Evolutionary conservation across 148 eudicot species (phyloP).

Genomic region (Linanthus parryae): DNA sequence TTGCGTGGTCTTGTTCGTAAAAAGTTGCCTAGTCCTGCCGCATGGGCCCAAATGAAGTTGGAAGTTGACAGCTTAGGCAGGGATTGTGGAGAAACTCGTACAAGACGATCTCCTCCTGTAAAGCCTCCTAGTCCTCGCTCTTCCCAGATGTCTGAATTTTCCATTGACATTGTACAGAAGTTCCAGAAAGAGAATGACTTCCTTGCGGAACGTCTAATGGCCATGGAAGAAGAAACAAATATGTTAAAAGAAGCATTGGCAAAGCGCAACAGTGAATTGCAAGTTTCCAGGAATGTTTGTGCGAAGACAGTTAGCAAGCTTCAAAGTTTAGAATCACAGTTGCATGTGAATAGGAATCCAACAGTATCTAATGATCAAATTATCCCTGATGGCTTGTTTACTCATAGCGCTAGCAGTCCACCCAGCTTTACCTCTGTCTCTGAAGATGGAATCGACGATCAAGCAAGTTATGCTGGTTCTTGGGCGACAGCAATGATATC

Average conservation of each 20-base stretch:
- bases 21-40: constrained; percentile 99
- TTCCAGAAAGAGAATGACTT: constrained; percentile 70
- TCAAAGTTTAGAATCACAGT: constrained; percentile 57
- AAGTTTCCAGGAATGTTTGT: constrained; percentile 63
- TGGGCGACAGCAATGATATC: constrained; percentile 47
- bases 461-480: constrained; percentile 60
- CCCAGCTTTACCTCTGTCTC: constrained; percentile 59
- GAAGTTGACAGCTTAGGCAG: constrained; percentile 84
- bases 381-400: constrained; percentile 25
- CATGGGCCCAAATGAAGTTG: constrained; percentile 93
- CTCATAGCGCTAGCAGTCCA: constrained; percentile 45
- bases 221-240: constrained; percentile 92
- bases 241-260: constrained; percentile 94
- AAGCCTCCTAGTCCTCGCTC: constrained; percentile 57
- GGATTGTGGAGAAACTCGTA: constrained; percentile 57
- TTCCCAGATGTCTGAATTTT: constrained; percentile 50
- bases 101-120: constrained; percentile 63
- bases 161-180: constrained; percentile 48
- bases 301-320: constrained; percentile 78
- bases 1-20: constrained; percentile 91
- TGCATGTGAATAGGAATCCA: constrained; percentile 32
- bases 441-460: constrained; percentile 83
- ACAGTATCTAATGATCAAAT: constrained; percentile 1
- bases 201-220: constrained; percentile 65
- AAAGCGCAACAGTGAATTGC: constrained; percentile 75